Evolutionary conservation across 306 rosid genomes (phyloP).

Genomic region (Inga oerstediana): DNA sequence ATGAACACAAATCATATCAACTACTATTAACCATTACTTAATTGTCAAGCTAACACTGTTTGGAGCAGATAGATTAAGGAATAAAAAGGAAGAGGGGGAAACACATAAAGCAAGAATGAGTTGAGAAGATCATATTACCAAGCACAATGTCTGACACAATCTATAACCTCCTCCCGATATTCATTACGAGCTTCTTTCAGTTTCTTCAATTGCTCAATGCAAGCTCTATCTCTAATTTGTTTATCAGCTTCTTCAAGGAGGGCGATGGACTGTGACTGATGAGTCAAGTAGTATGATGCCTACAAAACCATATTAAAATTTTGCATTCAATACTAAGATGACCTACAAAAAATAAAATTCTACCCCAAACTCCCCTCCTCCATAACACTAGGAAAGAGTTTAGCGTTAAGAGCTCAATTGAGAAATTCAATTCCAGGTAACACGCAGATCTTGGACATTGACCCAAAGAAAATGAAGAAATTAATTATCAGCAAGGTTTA

Average conservation of each 20-base stretch:
- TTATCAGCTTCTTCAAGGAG: slow-evolving; percentile 84
- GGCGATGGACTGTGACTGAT: slow-evolving; percentile 69
- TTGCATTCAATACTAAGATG: slow-evolving; percentile 25
- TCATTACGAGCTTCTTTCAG: slow-evolving; percentile 84
- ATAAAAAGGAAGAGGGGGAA: not conserved
- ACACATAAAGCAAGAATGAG: slow-evolving; percentile 7
- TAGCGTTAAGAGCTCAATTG: not conserved
- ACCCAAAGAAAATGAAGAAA: slow-evolving; percentile 15
- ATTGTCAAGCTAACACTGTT: slow-evolving; percentile 16
- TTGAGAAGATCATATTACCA: slow-evolving; percentile 54
- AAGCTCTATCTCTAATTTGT: slow-evolving; percentile 74
- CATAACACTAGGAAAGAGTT: not conserved
- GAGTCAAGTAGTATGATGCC: slow-evolving; percentile 87
- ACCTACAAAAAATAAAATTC: not conserved
- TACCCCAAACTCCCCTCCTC: not conserved
- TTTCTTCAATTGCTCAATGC: slow-evolving; percentile 63
- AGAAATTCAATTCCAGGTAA: slow-evolving; percentile 3
- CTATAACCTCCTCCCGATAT: slow-evolving; percentile 77
- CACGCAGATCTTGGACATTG: not conserved
- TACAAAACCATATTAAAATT: slow-evolving; percentile 42
- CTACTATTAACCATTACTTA: not conserved
- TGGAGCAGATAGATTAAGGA: slow-evolving; percentile 13
- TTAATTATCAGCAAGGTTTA: slow-evolving; percentile 9
- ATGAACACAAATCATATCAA: not conserved
- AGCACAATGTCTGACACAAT: slow-evolving; percentile 70